phyloP scores from a whole-genome alignment of 2,329 filamentous ascomycete genomes.

The Aspergillus fructus region DNA sequence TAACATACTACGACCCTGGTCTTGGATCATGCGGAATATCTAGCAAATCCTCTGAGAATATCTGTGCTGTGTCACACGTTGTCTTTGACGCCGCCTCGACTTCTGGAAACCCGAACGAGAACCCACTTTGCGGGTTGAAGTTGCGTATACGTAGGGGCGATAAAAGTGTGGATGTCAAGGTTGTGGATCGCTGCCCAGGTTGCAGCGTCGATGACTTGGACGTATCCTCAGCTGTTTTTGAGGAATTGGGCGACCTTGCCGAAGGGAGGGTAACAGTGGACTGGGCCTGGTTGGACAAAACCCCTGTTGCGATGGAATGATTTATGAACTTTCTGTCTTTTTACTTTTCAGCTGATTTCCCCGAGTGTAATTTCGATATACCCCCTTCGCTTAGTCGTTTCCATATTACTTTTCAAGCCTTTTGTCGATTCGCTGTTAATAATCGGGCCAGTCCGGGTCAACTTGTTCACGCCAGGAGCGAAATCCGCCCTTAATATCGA shows the following conservation, averaged over 20 bases:
- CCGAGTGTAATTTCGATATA: conserved; percentile 5
- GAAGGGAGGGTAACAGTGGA: conserved; percentile 49
- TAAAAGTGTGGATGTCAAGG: conserved; percentile 59
- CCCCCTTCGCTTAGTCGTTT: background rate
- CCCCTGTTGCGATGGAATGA: conserved; percentile 25
- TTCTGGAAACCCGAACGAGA: conserved; percentile 59
- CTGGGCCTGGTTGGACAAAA: conserved; percentile 52
- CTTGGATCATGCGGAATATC: conserved; percentile 69
- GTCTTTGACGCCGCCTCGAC: conserved; percentile 62
- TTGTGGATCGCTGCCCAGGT: conserved; percentile 66
- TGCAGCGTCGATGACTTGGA: conserved; percentile 52
- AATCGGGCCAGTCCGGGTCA: conserved; percentile 43
- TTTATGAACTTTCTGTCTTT: background rate
- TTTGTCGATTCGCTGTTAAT: conserved; percentile 20
- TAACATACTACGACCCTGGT: conserved; percentile 67
- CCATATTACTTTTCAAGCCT: background rate
- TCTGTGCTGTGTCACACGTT: conserved; percentile 67
- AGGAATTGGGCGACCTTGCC: conserved; percentile 46
- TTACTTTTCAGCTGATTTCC: background rate
- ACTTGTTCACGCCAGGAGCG: conserved; percentile 44
- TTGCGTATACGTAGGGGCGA: conserved; percentile 62
- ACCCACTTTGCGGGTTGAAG: conserved; percentile 65
- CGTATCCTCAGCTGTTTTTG: conserved; percentile 50
- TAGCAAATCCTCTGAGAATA: conserved; percentile 54
- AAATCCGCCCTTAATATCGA: conserved; percentile 45